A percentile compares a stretch with the other conserved stretches of the same genome.
phyloP scores from a whole-genome alignment of 192 early-diverging fungal genomes.

The Umbelopsis sp. region DNA sequence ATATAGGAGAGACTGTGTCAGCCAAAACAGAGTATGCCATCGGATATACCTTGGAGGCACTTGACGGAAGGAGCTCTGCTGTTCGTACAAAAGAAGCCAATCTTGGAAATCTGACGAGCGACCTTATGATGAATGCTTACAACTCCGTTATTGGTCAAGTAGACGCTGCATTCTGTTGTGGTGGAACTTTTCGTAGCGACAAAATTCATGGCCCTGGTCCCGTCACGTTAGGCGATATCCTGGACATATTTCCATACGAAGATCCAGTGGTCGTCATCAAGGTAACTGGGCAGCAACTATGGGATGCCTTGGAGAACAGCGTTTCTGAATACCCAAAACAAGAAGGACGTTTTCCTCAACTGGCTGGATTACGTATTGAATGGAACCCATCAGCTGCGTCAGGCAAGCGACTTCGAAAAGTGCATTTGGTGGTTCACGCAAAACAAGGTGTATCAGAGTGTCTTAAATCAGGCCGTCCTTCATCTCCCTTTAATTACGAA shows the following conservation, averaged over 20 bases:
- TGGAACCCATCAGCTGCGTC: slow-evolving; percentile 56
- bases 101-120: slow-evolving; percentile 63
- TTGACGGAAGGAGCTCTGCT: slow-evolving; percentile 61
- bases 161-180: slow-evolving; percentile 53
- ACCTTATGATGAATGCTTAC: slow-evolving; percentile 65
- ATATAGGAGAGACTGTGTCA: slow-evolving; percentile 49
- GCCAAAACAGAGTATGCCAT: slow-evolving; percentile 54
- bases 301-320: slow-evolving; percentile 64
- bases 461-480: not conserved
- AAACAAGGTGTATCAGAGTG: not conserved
- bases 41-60: slow-evolving; percentile 49
- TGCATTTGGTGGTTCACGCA: slow-evolving; percentile 27
- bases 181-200: slow-evolving; percentile 68
- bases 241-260: slow-evolving; percentile 70
- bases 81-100: slow-evolving; percentile 62
- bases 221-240: slow-evolving; percentile 61
- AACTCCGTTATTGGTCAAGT: slow-evolving; percentile 22
- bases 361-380: slow-evolving; percentile 61
- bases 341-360: slow-evolving; percentile 70
- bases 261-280: slow-evolving; percentile 66
- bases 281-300: slow-evolving; percentile 62
- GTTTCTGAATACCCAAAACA: slow-evolving; percentile 68
- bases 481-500: slow-evolving; percentile 24
- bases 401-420: slow-evolving; percentile 50
- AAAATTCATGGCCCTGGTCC: slow-evolving; percentile 51